Percentiles rank a stretch among this genome's conserved stretches.
Conservation (phyloP, 208 protist species). For the Wallacemonas collosoma region DNA sequence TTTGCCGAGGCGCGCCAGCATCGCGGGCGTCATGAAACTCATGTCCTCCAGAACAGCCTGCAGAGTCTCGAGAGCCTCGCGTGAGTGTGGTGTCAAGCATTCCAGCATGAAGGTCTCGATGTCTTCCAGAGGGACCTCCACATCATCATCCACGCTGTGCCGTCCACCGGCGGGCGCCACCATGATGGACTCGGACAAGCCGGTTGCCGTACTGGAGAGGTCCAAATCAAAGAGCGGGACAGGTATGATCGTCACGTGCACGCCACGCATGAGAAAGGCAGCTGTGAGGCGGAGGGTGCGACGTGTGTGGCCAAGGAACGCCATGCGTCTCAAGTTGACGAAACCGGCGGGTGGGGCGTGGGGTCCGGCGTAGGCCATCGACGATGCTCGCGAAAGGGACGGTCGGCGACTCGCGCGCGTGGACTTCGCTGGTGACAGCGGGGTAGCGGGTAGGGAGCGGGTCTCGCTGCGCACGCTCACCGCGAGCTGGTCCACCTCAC, state of each 20-base stretch:
- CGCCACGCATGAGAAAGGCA: slow-evolving; percentile 10
- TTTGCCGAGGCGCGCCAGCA: slow-evolving; percentile 1
- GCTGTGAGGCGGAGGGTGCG: slow-evolving; percentile 14
- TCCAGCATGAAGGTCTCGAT: slow-evolving; percentile 7
- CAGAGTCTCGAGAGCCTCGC: neutral
- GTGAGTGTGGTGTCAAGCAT: neutral
- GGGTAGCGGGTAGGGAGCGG: neutral
- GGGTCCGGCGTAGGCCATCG: slow-evolving; percentile 5
- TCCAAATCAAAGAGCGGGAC: slow-evolving; percentile 5
- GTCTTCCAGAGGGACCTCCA: slow-evolving; percentile 9
- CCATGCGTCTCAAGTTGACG: slow-evolving; percentile 12
- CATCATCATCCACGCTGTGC: slow-evolving; percentile 4
- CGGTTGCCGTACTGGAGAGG: too few relatives aligned
- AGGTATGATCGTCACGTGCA: slow-evolving; percentile 11
- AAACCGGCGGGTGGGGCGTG: slow-evolving; percentile 18
- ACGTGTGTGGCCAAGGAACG: slow-evolving; percentile 17
- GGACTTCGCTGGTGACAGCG: neutral
- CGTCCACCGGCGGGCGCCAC: neutral
- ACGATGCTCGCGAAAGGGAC: slow-evolving; percentile 8
- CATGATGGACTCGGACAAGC: neutral
- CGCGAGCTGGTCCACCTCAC: neutral
- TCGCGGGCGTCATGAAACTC: slow-evolving; percentile 14
- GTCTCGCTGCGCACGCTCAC: slow-evolving; percentile 9
- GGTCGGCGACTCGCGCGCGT: neutral
- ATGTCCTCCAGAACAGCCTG: slow-evolving; percentile 10